A percentile compares a stretch with the other conserved stretches of the same genome.
These are phyloP conservation scores for Cytospora piceae DNA, from an alignment of 2,329 filamentous ascomycete species.

Conservation along the genomic window DNA sequence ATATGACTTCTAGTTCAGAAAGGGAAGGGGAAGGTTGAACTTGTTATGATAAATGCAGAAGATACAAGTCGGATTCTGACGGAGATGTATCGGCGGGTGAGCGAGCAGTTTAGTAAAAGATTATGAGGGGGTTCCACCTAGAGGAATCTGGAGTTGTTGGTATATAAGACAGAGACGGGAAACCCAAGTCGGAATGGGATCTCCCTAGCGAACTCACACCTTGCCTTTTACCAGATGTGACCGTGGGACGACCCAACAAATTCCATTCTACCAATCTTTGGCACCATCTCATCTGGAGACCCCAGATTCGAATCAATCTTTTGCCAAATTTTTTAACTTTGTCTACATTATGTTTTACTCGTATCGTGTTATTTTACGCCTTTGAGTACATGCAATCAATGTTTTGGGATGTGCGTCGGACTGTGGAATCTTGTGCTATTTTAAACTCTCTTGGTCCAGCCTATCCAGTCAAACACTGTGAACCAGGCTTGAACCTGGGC, in stretches of 20 bases:
- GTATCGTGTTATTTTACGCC: background rate
- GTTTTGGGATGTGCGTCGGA: background rate
- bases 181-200: conserved; percentile 62
- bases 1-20: background rate
- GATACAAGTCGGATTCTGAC: background rate
- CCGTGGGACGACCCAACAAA: conserved; percentile 63
- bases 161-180: conserved; percentile 28
- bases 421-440: background rate
- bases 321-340: conserved; percentile 32
- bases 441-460: too few species aligned
- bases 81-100: conserved; percentile 19
- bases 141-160: background rate
- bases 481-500: background rate
- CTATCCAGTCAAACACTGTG: too few species aligned
- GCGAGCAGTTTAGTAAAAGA: background rate
- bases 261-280: conserved; percentile 59
- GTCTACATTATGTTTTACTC: background rate
- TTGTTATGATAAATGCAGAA: background rate
- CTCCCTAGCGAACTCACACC: conserved; percentile 73
- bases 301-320: conserved; percentile 47
- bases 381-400: background rate
- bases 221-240: conserved; percentile 83
- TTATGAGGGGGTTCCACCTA: background rate
- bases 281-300: conserved; percentile 41
- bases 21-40: background rate